Conservation (phyloP, 2,329 filamentous ascomycete species). For the Trichothecium sympodiale region DNA sequence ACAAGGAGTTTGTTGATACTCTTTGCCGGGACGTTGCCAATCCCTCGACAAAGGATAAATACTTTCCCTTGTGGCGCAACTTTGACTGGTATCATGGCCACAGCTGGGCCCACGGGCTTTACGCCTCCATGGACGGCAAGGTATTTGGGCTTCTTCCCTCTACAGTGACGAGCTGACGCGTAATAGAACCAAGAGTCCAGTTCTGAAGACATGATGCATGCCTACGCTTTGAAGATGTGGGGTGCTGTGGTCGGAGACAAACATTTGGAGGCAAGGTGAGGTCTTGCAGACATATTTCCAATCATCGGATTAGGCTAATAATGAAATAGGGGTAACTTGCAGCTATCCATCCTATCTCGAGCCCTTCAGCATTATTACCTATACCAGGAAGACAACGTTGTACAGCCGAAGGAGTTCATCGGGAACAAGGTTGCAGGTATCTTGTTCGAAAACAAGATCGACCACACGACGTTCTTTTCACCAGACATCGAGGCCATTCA, state of each 20-base stretch:
- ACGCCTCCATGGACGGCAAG: slow-evolving; percentile 61
- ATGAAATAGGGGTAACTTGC: slow-evolving; percentile 55
- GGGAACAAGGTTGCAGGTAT: slow-evolving; percentile 64
- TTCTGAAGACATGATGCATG: slow-evolving; percentile 81
- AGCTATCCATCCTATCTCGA: slow-evolving; percentile 68
- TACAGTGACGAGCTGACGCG: background rate
- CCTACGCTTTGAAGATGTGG: slow-evolving; percentile 92
- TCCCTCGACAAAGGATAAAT: slow-evolving; percentile 55
- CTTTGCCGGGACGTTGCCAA: slow-evolving; percentile 79
- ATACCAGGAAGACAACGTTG: slow-evolving; percentile 56
- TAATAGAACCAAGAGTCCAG: slow-evolving; percentile 65
- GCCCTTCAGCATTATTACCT: slow-evolving; percentile 74
- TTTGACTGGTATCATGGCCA: slow-evolving; percentile 97
- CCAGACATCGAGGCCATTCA: slow-evolving; percentile 58
- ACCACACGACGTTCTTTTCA: slow-evolving; percentile 88
- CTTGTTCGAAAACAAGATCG: slow-evolving; percentile 89
- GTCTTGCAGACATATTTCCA: no score
- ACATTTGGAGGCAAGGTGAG: slow-evolving; percentile 65
- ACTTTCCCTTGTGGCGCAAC: slow-evolving; percentile 70
- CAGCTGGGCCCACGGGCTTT: slow-evolving; percentile 80
- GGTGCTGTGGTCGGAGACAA: slow-evolving; percentile 64
- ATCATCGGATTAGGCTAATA: background rate
- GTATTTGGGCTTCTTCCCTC: slow-evolving; percentile 16
- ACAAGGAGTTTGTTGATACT: slow-evolving; percentile 71
- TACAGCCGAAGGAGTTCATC: slow-evolving; percentile 66